phyloP scores from a whole-genome alignment of 2,329 filamentous ascomycete genomes.

The Paracoccidioides brasiliensis region DNA sequence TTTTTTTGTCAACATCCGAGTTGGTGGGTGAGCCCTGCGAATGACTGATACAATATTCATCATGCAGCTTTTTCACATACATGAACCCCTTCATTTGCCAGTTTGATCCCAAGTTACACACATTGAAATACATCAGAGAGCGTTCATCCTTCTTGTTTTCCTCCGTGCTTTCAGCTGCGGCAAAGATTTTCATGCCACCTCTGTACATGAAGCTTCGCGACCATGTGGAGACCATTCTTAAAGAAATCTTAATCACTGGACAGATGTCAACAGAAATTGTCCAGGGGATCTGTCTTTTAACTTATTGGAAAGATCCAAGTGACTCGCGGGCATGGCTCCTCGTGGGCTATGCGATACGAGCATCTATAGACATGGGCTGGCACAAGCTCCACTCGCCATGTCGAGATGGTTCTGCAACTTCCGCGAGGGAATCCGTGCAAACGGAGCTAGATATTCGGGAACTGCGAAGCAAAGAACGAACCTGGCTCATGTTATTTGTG shows the following conservation, averaged over 20 bases:
- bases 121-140: conserved; percentile 24
- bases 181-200: conserved; percentile 26
- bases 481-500: conserved; percentile 29
- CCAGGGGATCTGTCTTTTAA: conserved; percentile 25
- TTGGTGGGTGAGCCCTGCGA: neutral
- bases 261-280: conserved; percentile 28
- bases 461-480: conserved; percentile 25
- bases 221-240: conserved; percentile 20
- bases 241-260: conserved; percentile 20
- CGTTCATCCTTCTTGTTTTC: conserved; percentile 28
- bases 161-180: conserved; percentile 22
- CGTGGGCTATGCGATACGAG: conserved; percentile 30
- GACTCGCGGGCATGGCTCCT: conserved; percentile 30
- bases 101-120: conserved; percentile 28
- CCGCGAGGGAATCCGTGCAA: neutral
- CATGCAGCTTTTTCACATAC: conserved; percentile 24
- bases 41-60: neutral
- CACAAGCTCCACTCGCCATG: conserved; percentile 8
- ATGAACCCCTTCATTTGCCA: conserved; percentile 32
- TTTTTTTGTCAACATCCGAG: neutral
- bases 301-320: conserved; percentile 33
- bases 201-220: conserved; percentile 18
- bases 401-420: neutral
- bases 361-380: conserved; percentile 27
- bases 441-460: conserved; percentile 15